A percentile compares a stretch with the other conserved stretches of the same genome.
These are phyloP conservation scores for Xylariaceae sp. DNA, from an alignment of 2,329 filamentous ascomycete genomes.

Conservation along the genomic window DNA sequence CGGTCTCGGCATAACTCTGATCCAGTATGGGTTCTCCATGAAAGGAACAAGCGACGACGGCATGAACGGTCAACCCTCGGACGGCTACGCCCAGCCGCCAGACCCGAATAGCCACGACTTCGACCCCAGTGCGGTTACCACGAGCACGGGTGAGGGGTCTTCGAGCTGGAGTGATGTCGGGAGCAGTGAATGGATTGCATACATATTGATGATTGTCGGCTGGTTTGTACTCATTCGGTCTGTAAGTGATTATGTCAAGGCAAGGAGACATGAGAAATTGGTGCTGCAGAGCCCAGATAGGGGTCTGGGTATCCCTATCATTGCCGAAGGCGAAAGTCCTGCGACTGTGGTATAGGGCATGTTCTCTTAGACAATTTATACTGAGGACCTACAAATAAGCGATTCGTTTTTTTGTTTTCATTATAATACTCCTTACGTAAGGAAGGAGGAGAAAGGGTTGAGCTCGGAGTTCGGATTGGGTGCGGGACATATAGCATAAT, in stretches of 20 bases:
- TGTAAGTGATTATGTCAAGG: slow-evolving; percentile 86
- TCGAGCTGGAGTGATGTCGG: slow-evolving; percentile 57
- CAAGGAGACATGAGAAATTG: slow-evolving; percentile 85
- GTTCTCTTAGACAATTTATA: neutral
- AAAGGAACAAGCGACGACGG: slow-evolving; percentile 56
- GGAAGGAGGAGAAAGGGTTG: no score
- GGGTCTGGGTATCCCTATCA: slow-evolving; percentile 78
- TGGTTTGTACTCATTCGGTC: slow-evolving; percentile 97
- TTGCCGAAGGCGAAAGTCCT: slow-evolving; percentile 78
- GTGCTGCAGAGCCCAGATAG: slow-evolving; percentile 91
- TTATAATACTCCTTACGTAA: no score
- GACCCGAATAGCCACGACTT: slow-evolving; percentile 93
- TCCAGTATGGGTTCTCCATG: slow-evolving; percentile 97
- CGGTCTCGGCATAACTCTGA: slow-evolving; percentile 88
- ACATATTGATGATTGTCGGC: slow-evolving; percentile 91
- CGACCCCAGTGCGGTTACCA: slow-evolving; percentile 64
- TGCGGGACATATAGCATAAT: no score
- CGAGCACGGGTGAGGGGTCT: slow-evolving; percentile 34
- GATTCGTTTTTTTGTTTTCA: no score
- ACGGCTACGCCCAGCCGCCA: slow-evolving; percentile 66
- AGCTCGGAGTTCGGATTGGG: no score
- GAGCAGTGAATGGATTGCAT: slow-evolving; percentile 84
- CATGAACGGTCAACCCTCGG: slow-evolving; percentile 46
- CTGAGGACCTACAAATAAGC: no score
- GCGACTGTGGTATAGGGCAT: slow-evolving; percentile 67